phyloP scores from a whole-genome alignment of 805 yeast species.

The Kuraishia ogatae region DNA sequence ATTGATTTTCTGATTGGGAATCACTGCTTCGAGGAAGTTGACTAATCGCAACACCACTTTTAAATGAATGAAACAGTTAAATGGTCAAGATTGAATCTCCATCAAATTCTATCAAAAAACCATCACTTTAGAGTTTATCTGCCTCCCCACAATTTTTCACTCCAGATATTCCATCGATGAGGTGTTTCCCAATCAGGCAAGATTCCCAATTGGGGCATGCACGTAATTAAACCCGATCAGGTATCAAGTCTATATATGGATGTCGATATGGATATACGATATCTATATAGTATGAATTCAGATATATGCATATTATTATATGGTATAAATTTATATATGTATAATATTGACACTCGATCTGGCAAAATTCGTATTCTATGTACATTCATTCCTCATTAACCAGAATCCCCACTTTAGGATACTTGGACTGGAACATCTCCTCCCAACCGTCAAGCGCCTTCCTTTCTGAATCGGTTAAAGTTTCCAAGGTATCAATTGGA shows the following conservation, averaged over 20 bases:
- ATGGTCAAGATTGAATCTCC: too few relatives aligned
- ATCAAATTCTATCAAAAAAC: too few relatives aligned
- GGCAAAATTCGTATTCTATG: too few relatives aligned
- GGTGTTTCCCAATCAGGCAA: constrained; percentile 28
- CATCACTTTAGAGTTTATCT: constrained; percentile 13
- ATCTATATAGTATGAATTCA: too few relatives aligned
- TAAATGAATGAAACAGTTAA: constrained; percentile 3
- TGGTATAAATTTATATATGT: too few relatives aligned
- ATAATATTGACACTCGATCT: too few relatives aligned
- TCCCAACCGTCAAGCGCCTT: constrained; percentile 81
- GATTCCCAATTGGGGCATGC: constrained; percentile 31
- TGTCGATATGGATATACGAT: too few relatives aligned
- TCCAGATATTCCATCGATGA: neutral
- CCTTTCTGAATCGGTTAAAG: constrained; percentile 48
- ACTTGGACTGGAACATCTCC: constrained; percentile 71
- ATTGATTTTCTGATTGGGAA: too few relatives aligned
- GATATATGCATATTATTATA: too few relatives aligned
- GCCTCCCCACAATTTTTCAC: constrained; percentile 4
- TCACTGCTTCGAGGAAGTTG: too few relatives aligned
- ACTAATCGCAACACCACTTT: too few relatives aligned
- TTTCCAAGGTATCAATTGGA: constrained; percentile 68
- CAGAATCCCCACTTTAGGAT: constrained; percentile 70
- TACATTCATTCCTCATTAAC: constrained; percentile 20
- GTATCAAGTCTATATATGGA: too few relatives aligned
- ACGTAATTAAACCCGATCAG: constrained; percentile 10